phyloP scores from a whole-genome alignment of 148 eudicot genomes.

The Chenopodium album region DNA sequence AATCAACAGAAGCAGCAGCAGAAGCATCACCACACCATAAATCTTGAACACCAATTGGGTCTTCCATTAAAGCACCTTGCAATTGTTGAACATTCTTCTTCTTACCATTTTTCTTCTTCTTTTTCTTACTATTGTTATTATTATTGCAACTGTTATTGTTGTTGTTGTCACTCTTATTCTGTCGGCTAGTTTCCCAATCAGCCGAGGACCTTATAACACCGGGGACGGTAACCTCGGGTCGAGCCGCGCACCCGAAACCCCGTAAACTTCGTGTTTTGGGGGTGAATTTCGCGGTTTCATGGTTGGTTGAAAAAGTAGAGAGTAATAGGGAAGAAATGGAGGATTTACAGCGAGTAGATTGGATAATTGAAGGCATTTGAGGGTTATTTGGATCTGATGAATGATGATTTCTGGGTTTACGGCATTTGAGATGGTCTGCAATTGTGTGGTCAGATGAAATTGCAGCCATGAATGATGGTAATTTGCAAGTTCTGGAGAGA shows the following conservation, averaged over 20 bases:
- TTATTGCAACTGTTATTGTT: slow-evolving; percentile 30
- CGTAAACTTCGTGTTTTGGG: slow-evolving; percentile 55
- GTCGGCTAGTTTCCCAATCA: slow-evolving; percentile 46
- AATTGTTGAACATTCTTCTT: slow-evolving; percentile 30
- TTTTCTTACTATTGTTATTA: slow-evolving; percentile 27
- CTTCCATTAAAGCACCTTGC: slow-evolving; percentile 27
- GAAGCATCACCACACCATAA: slow-evolving; percentile 91
- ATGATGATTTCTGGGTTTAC: slow-evolving; percentile 39
- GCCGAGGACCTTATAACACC: slow-evolving; percentile 66
- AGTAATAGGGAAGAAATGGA: slow-evolving; percentile 53
- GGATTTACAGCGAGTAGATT: slow-evolving; percentile 51
- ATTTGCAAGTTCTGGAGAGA: not conserved
- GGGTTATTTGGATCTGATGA: slow-evolving; percentile 23
- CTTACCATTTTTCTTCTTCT: slow-evolving; percentile 37
- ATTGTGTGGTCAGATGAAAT: slow-evolving; percentile 37
- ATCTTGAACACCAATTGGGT: slow-evolving; percentile 48
- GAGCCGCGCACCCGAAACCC: slow-evolving; percentile 75
- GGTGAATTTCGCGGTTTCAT: not conserved
- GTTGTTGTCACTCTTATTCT: slow-evolving; percentile 13
- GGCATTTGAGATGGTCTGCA: slow-evolving; percentile 34
- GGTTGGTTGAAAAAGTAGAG: slow-evolving; percentile 32
- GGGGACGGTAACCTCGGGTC: slow-evolving; percentile 69
- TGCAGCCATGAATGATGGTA: slow-evolving; percentile 21
- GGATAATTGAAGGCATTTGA: slow-evolving; percentile 43
- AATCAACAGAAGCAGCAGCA: slow-evolving; percentile 61